Evolutionary conservation across 2,329 filamentous ascomycete species (phyloP), one percentile per base, ranked within the genome.

Genomic region (Clonostachys rosea): DNA sequence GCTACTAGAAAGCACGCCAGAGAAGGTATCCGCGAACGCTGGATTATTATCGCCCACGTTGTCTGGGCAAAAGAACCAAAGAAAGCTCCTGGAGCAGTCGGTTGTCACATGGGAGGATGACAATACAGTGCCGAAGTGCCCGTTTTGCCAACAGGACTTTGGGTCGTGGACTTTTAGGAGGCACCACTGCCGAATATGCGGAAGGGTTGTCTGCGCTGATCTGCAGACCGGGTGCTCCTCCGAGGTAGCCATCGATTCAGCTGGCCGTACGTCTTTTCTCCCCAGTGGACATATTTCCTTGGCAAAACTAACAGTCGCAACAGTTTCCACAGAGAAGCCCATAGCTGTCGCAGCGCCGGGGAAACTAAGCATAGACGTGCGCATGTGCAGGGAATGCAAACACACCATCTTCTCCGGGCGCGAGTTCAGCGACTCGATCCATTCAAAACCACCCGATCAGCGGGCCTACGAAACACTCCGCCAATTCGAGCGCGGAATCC

Each of bases 21-120:
- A 84, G 7, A 87, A 90, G 30, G 54, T 74, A 63, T 45, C 67
- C 58, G 54, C 65, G 66, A 62, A 48, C 8, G 40, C 69, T 69
- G 53, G 69, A 56, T 86, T 63, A 67, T 48, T 87, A 40, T 59
- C 87, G 41, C 80, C 78, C 50, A 79, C 83, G 0, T 71, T 87
- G 1, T 73, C 85, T 54, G 83, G 83, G 37, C 84, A 87, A 52
- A 90, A 84, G 59, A 89, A 86, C 52, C 81, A 86, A 44, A 79
- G 90, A 44, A 94, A 96, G 62, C 62, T 80, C 13, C 71, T 97
- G 5, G 94, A 99, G 62, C 94, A 99, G 61, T 91, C 88, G 0
- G 81, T 99, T 8, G 91, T 99, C 14, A 87, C 86, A 0, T 99
- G 94, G 94, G 89, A 99, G 65, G 91, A 97, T 45, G 94, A 99